Evolutionary conservation across 176 grass and related monocot species (phyloP), one percentile per base, ranked within the genome.

Genomic region (Oryza officinalis): DNA sequence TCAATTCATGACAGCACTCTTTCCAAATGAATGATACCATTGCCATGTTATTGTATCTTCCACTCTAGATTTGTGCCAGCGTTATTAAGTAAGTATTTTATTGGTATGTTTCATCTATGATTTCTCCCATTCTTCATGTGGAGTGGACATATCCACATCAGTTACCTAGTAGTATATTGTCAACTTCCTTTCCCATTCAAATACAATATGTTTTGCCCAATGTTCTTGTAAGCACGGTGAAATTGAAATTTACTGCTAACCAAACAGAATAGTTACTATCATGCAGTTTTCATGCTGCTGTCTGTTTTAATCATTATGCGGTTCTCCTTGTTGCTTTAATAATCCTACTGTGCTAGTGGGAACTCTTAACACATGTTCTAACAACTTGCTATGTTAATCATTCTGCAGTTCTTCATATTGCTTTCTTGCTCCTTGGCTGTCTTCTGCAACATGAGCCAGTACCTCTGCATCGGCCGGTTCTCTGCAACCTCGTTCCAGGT

Each of bases 371-470:
- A 10, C 22, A 13, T 77, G 57, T 45, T 79, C 72, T 88, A 49
- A 80, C 71, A 49, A 17, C 57, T 61, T 10, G 69, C 40, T 50
- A 6, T 81, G 27, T 11, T 70, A 37, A 81, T 25, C 40, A 20
- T 40, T 67, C 50, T 94, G 57, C 90, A 97, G 92, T 89, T 94
- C 71, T 94, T 97, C 92, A 87, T 97, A 75, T 65, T 94, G 45
- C 90, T 94, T 30, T 97, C 95, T 8, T 97, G 92, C 89, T 89
- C 89, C 70, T 43, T 97, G 71, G 90, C 95, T 0, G 95, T 97
- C 44, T 80, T 97, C 81, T 97, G 95, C 92, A 97, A 97, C 84
- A 94, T 97, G 88, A 97, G 88, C 78, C 95, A 97, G 79, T 94
- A 93, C 83, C 90, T 97, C 68, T 97, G 95, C 95, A 97, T 91